Evolutionary conservation across 2,329 filamentous ascomycete genomes (phyloP).

Genomic region (Magnaporthiopsis incrustans): DNA sequence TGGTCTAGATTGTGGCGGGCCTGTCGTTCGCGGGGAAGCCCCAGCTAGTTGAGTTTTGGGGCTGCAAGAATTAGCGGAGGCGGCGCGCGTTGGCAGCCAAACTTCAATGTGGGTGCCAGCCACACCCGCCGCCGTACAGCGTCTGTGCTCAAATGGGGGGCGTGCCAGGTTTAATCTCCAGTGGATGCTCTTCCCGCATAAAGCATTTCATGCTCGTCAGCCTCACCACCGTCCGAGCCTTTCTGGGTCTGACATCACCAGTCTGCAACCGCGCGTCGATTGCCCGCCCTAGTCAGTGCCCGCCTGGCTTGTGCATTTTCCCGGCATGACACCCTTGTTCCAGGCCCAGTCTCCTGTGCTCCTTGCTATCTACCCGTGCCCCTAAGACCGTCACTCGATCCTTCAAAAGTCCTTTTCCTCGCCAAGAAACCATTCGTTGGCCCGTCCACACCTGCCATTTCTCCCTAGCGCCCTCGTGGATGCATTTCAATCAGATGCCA

Average conservation of each 20-base stretch:
- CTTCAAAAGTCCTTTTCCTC: neutral
- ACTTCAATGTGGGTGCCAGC: neutral
- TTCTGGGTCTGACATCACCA: constrained; percentile 2
- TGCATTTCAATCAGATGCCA: neutral
- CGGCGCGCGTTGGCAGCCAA: neutral
- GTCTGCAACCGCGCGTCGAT: neutral
- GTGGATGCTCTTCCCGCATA: too few species aligned
- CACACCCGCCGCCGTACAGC: too few species aligned
- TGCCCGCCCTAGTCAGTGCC: neutral
- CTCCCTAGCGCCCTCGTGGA: neutral
- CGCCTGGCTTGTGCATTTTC: neutral
- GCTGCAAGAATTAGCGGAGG: neutral
- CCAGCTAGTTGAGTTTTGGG: neutral
- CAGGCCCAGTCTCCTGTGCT: neutral
- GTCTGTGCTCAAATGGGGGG: too few species aligned
- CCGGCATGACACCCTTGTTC: neutral
- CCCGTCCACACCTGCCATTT: too few species aligned
- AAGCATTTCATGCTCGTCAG: neutral
- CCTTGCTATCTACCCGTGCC: neutral
- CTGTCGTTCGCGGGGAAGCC: neutral
- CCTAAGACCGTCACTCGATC: neutral
- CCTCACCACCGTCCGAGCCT: neutral
- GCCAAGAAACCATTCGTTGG: neutral
- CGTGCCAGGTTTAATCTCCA: too few species aligned
- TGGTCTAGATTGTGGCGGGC: too few species aligned